Conservation (phyloP, 2,329 filamentous ascomycete species). For the Fusarium newnesense region DNA sequence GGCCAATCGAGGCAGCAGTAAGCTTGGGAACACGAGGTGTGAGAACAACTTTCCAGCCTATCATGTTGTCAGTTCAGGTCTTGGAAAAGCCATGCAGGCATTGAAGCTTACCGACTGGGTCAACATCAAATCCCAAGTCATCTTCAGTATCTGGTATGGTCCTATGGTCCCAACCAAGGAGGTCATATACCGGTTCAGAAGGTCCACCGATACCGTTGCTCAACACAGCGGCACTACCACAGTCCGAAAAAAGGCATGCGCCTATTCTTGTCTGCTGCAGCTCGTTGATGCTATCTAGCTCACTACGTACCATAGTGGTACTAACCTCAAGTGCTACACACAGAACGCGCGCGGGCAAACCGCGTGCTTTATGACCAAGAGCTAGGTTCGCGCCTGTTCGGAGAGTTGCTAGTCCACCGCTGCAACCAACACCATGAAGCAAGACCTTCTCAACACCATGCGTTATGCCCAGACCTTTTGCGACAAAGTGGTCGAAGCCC, state of each 20-base stretch:
- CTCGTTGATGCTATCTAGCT: conserved; percentile 70
- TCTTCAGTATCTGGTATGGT: conserved; percentile 69
- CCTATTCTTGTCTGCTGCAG: conserved; percentile 72
- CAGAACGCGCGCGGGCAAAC: conserved; percentile 70
- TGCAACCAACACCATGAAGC: conserved; percentile 73
- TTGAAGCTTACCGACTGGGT: conserved; percentile 63
- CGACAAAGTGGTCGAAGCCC: conserved; percentile 74
- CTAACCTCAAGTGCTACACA: conserved; percentile 73
- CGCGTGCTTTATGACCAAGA: conserved; percentile 67
- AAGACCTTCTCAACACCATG: conserved; percentile 71
- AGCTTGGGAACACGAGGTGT: conserved; percentile 69
- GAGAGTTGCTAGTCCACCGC: conserved; percentile 70
- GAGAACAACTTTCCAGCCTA: conserved; percentile 74
- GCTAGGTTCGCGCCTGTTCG: conserved; percentile 75
- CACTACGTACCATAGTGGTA: conserved; percentile 70
- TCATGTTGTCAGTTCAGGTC: conserved; percentile 26
- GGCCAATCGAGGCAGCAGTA: conserved; percentile 60
- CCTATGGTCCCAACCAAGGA: conserved; percentile 73
- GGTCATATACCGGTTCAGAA: conserved; percentile 62
- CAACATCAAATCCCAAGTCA: conserved; percentile 73
- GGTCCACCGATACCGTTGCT: conserved; percentile 69
- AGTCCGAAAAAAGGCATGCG: conserved; percentile 75
- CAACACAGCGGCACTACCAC: conserved; percentile 72
- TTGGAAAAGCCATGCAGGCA: neutral
- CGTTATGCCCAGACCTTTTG: conserved; percentile 66